phyloP scores from a whole-genome alignment of 2,329 filamentous ascomycete species.

The Penicillium sp. region DNA sequence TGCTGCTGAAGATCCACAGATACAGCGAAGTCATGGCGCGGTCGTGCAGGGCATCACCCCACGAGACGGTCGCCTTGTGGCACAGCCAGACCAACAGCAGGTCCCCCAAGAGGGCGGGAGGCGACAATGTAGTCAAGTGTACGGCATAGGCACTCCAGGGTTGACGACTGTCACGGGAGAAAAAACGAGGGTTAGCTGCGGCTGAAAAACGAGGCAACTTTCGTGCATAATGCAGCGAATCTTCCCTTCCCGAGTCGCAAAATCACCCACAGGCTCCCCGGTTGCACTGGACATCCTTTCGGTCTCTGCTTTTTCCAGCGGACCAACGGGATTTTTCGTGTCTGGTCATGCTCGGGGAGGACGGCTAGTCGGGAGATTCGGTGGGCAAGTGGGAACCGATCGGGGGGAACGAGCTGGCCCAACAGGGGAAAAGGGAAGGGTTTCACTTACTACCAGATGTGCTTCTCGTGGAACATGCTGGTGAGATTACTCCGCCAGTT shows the following conservation, averaged over 20 bases:
- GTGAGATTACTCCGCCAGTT: conserved; percentile 98
- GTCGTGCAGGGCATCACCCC: conserved; percentile 54
- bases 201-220: conserved; percentile 1
- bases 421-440: conserved; percentile 7
- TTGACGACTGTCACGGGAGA: conserved; percentile 64
- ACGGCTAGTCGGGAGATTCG: background rate
- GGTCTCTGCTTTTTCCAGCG: background rate
- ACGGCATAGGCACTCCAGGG: conserved; percentile 92
- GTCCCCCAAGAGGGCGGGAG: conserved; percentile 78
- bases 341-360: background rate
- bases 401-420: background rate
- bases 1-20: conserved; percentile 80
- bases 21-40: conserved; percentile 62
- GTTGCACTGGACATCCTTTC: background rate
- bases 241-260: background rate
- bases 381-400: background rate
- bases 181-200: conserved; percentile 3
- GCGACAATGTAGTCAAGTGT: conserved; percentile 88
- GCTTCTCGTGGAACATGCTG: conserved; percentile 77
- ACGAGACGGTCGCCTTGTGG: conserved; percentile 65
- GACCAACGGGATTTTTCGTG: background rate
- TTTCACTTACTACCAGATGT: conserved; percentile 78
- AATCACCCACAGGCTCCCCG: background rate
- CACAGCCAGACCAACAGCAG: conserved; percentile 67
- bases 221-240: background rate